These are phyloP conservation scores for Ophiostoma tasmaniense DNA, from an alignment of 2,329 filamentous ascomycete genomes.

Conservation along the genomic window DNA sequence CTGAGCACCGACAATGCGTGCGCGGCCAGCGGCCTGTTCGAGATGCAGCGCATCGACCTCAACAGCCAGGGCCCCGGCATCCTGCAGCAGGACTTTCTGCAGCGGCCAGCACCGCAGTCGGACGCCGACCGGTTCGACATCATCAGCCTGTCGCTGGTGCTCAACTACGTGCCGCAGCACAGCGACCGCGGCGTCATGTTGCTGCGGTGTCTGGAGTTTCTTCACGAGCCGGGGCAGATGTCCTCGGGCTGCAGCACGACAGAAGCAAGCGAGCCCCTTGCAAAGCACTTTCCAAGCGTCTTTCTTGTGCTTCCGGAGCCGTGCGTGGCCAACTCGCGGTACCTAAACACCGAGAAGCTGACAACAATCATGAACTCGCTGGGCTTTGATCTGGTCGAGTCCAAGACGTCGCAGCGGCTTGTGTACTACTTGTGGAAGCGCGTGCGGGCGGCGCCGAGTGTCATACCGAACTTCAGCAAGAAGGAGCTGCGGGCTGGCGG, in stretches of 20 bases:
- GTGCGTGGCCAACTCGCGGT: slow-evolving; percentile 84
- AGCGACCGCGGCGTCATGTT: slow-evolving; percentile 76
- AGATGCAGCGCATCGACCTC: slow-evolving; percentile 78
- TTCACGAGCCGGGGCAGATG: slow-evolving; percentile 35
- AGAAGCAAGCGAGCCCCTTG: slow-evolving; percentile 12
- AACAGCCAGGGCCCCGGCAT: slow-evolving; percentile 80
- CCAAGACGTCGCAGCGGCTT: slow-evolving; percentile 73
- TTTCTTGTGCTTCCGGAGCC: slow-evolving; percentile 87
- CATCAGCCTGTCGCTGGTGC: slow-evolving; percentile 81
- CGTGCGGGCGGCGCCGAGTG: slow-evolving; percentile 21
- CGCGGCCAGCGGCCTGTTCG: slow-evolving; percentile 60
- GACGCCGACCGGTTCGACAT: slow-evolving; percentile 68
- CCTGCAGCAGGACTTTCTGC: slow-evolving; percentile 87
- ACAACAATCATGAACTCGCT: slow-evolving; percentile 65
- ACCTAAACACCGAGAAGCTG: slow-evolving; percentile 65
- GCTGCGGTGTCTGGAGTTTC: slow-evolving; percentile 61
- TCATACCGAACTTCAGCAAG: slow-evolving; percentile 51
- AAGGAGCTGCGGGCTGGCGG: slow-evolving; percentile 66
- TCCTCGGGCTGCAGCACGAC: slow-evolving; percentile 13
- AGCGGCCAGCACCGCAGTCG: slow-evolving; percentile 60
- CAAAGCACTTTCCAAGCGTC: slow-evolving; percentile 52
- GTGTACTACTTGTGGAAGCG: slow-evolving; percentile 81
- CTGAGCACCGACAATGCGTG: slow-evolving; percentile 79
- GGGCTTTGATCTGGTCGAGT: slow-evolving; percentile 58
- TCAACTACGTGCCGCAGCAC: slow-evolving; percentile 87